phyloP scores from a whole-genome alignment of 2,329 filamentous ascomycete species.

The Colletotrichum siamense region DNA sequence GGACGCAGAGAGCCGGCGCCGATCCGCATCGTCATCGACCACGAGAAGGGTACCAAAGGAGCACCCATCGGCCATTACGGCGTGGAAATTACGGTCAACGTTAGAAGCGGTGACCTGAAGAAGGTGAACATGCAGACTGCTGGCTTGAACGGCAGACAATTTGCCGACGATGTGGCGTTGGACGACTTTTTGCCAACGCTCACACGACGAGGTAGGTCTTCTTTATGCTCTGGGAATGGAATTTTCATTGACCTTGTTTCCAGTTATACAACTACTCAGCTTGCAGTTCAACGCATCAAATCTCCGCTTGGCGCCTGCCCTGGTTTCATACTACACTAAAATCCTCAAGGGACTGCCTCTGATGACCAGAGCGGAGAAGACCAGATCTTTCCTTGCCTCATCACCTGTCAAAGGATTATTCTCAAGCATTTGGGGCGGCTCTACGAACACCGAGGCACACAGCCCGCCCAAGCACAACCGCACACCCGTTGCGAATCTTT shows the following conservation, averaged over 20 bases:
- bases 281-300: conserved; percentile 74
- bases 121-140: conserved; percentile 56
- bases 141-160: conserved; percentile 74
- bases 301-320: conserved; percentile 64
- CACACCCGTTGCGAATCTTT: conserved; percentile 41
- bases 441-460: conserved; percentile 48
- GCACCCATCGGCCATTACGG: conserved; percentile 71
- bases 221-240: background rate
- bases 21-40: conserved; percentile 76
- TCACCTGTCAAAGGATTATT: conserved; percentile 86
- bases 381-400: conserved; percentile 73
- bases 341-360: conserved; percentile 74
- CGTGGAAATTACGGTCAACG: conserved; percentile 73
- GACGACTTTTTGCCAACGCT: conserved; percentile 78
- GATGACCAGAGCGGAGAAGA: conserved; percentile 66
- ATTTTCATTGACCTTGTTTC: conserved; percentile 36
- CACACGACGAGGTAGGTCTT: conserved; percentile 70
- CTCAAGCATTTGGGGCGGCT: conserved; percentile 78
- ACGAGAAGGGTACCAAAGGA: conserved; percentile 69
- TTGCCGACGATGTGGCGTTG: conserved; percentile 74
- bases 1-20: conserved; percentile 71
- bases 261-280: conserved; percentile 76
- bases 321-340: conserved; percentile 81
- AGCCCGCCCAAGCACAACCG: conserved; percentile 44
- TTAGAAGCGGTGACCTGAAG: conserved; percentile 59